Evolutionary conservation across 140 eudicot species (phyloP), one percentile per base, ranked within the genome.

Genomic region (Ambrosia hybrid): DNA sequence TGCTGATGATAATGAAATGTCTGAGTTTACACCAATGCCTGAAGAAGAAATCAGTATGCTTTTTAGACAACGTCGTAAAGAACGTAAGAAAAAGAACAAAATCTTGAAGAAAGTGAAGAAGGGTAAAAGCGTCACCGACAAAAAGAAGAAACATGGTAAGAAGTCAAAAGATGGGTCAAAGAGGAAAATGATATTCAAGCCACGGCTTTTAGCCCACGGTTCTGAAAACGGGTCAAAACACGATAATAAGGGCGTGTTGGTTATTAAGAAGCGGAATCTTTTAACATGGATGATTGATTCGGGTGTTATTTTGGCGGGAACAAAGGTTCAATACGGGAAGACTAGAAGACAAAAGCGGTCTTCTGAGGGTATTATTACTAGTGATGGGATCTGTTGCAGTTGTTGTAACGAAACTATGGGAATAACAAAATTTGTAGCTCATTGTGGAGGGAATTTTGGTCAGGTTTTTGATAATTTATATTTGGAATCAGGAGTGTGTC

Each of bases 271-370:
- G 57, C 85, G 83, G 38, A 82, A 77, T 81, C 79, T 94, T 68
- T 79, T 91, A 53, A 75, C 97, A 0, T 94, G 97, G 97, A 84
- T 94, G 99, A 84, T 94, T 74, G 96, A 94, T 73, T 68, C 76
- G 21, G 96, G 96, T 53, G 83, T 84, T 73, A 70, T 86, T 70
- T 70, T 68, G 65, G 79, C 67, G 65, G 87, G 85, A 67, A 76
- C 55, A 55, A 84, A 86, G 82, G 91, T 94, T 72, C 76, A 79
- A 14, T 93, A 87, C 48, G 78, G 79, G 79, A 77, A 82, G 67
- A 71, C 79, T 14, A 48, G 82, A 45, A 83, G 79, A 71, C 73
- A 66, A 38, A 79, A 55, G 56, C 66, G 43, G 33, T 52, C 75
- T 66, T 83, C 46, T 46, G 91, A 88, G 80, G 99, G 99, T 2